Percentiles rank a stretch among this genome's conserved stretches.
Evolutionary conservation across 2,329 filamentous ascomycete species (phyloP).

Genomic region (Elsinoe perseae): DNA sequence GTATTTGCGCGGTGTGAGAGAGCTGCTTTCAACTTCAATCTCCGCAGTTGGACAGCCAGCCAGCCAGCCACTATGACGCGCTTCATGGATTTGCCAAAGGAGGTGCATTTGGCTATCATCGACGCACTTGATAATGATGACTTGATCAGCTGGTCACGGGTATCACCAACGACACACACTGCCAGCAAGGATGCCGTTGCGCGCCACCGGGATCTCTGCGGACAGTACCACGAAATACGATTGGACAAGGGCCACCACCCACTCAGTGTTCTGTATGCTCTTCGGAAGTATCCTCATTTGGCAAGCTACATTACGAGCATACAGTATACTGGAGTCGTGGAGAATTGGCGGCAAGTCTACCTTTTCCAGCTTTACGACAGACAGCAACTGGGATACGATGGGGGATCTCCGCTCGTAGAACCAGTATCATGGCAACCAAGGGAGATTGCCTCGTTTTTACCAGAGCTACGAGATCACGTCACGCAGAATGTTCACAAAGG

Average conservation of each 20-base stretch:
- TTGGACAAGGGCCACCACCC: constrained; percentile 3
- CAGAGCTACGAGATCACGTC: background rate
- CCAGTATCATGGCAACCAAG: background rate
- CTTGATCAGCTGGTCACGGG: background rate
- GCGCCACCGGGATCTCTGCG: background rate
- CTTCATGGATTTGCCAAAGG: constrained; percentile 1
- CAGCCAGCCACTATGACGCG: constrained; percentile 4
- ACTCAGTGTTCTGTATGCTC: background rate
- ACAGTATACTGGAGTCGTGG: background rate
- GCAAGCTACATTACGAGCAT: background rate
- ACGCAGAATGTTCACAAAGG: background rate
- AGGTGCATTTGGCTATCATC: constrained; percentile 4
- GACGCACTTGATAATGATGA: background rate
- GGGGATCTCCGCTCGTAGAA: background rate
- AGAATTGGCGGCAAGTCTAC: background rate
- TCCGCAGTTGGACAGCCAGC: background rate
- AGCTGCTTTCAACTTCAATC: background rate
- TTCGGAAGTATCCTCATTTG: background rate
- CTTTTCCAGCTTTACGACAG: background rate
- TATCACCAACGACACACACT: background rate
- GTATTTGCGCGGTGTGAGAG: background rate
- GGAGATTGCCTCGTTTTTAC: background rate
- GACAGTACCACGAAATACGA: background rate
- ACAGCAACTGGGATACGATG: background rate
- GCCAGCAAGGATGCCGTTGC: background rate